Evolutionary conservation across 768 basidiomycete species (phyloP), one percentile per base, ranked within the genome.

Genomic region (Leccinum subgranulosum): DNA sequence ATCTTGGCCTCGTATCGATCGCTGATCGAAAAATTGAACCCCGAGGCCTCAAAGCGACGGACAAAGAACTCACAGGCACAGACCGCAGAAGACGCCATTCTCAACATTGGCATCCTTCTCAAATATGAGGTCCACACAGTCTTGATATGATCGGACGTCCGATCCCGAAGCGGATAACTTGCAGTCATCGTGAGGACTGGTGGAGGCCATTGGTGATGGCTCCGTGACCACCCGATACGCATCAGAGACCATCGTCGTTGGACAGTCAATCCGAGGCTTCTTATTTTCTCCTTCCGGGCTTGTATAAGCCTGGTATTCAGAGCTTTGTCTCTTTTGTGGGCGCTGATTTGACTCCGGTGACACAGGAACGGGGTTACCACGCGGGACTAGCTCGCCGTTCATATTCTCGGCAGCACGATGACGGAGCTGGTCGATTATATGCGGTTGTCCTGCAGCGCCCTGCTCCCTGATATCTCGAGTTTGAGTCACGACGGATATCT

Each of bases 51-150:
- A 21, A 4, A 10, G n/a, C 12, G 12, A 53, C 7, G 36, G 25
- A 47, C 6, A 54, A 55, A 15, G 27, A 51, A 76, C 84, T 69
- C 54, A 84, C 85, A 71, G 62, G 79, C 85, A 87, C 34, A 84
- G 71, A 50, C 66, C 72, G 56, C 85, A 86, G 43, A 73, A 74
- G 12, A 65, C 53, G 12, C 69, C 71, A 45, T 68, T 43, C 53
- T 62, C 57, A 23, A 73, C 34, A 34, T 74, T 57, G 23, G 71
- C 71, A 33, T 75, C 72, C 52, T 59, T 59, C 51, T 69, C 73
- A 50, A 74, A 76, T 55, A 73, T 70, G 47, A 69, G 51, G 41
- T 68, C 49, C 23, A 84, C 77, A 25, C 84, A 72, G 11, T 75
- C 76, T 54, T 71, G 72, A 21, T 82, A 64, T 54, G 81, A 77